Evolutionary conservation across 371 early-diverging fungal genomes (phyloP).

Genomic region (Coemansia sp.): DNA sequence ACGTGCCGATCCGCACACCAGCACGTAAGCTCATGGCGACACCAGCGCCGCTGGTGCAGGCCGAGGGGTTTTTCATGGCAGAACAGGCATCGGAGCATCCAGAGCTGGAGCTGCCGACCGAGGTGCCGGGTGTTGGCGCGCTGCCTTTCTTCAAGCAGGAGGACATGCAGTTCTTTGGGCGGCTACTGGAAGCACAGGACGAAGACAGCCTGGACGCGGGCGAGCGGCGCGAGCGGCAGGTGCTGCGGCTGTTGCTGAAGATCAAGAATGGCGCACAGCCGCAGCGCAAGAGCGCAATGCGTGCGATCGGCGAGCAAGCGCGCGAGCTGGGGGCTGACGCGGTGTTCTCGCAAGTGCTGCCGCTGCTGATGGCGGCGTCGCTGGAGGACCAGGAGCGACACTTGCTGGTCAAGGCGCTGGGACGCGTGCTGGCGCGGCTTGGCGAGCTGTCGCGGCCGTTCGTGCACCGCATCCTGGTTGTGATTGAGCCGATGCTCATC

Average conservation of each 20-base stretch:
- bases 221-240: constrained; percentile 92
- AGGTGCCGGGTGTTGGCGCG: constrained; percentile 86
- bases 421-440: constrained; percentile 91
- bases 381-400: constrained; percentile 98
- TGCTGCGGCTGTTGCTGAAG: constrained; percentile 90
- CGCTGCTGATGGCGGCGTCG: constrained; percentile 93
- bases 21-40: constrained; percentile 93
- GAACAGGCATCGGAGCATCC: constrained; percentile 71
- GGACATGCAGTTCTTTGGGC: constrained; percentile 96
- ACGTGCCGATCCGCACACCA: constrained; percentile 93
- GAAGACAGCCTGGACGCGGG: constrained; percentile 83
- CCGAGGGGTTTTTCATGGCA: constrained; percentile 80
- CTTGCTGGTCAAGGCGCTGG: constrained; percentile 95
- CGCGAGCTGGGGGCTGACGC: constrained; percentile 94
- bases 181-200: constrained; percentile 80
- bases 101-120: constrained; percentile 65
- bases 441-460: constrained; percentile 95
- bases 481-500: constrained; percentile 95
- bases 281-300: constrained; percentile 87
- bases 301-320: constrained; percentile 95
- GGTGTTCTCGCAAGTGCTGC: constrained; percentile 94
- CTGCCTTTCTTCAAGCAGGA: constrained; percentile 95
- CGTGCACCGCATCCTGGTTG: constrained; percentile 96
- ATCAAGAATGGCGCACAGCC: constrained; percentile 98
- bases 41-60: constrained; percentile 75